These are phyloP conservation scores for Phaeotremella fagi DNA, from an alignment of 768 basidiomycete species.

Conservation along the genomic window DNA sequence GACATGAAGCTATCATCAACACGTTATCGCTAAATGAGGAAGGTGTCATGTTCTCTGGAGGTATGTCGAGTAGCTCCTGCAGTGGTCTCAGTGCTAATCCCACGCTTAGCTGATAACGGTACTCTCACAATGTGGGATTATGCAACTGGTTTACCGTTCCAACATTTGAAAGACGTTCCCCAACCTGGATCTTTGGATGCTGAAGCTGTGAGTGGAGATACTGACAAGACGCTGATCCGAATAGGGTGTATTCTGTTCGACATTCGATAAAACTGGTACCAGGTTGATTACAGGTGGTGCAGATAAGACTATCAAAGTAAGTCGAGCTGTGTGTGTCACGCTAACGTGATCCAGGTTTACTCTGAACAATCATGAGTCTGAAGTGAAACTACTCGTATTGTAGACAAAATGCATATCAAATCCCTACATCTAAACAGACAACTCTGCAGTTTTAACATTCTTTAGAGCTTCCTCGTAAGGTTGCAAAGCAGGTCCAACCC, in stretches of 20 bases:
- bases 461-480: conserved; percentile 48
- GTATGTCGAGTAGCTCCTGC: conserved; percentile 53
- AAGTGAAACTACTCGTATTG: not conserved
- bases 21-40: conserved; percentile 89
- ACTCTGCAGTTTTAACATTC: conserved; percentile 48
- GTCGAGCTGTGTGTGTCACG: not conserved
- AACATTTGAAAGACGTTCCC: conserved; percentile 85
- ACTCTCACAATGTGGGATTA: conserved; percentile 92
- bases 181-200: conserved; percentile 98
- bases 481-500: conserved; percentile 75
- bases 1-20: conserved; percentile 97
- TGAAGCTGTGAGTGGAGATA: conserved; percentile 57
- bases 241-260: conserved; percentile 85
- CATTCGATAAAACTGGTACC: conserved; percentile 93
- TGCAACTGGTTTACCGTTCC: conserved; percentile 88
- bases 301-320: conserved; percentile 91
- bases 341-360: conserved; percentile 16
- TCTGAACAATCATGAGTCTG: conserved; percentile 37
- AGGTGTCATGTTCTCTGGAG: conserved; percentile 95
- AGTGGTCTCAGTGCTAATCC: not conserved
- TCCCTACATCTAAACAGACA: conserved; percentile 45
- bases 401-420: not conserved
- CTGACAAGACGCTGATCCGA: not conserved
- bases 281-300: conserved; percentile 85
- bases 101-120: conserved; percentile 92